phyloP scores from a whole-genome alignment of 2,329 filamentous ascomycete genomes.

The Claviceps sp. region DNA sequence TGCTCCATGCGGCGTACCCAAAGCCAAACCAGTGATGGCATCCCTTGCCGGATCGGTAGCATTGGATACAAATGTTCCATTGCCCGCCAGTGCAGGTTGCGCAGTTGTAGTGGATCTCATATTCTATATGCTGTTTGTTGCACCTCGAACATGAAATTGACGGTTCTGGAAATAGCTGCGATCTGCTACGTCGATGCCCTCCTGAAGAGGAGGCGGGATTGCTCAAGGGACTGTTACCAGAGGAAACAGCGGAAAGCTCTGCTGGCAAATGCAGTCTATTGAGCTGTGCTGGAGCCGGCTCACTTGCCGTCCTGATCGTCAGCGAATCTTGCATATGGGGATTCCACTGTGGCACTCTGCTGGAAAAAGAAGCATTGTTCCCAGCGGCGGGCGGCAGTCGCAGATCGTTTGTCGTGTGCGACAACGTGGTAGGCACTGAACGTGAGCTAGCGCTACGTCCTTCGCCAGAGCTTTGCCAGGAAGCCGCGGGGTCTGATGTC shows the following conservation, averaged over 20 bases:
- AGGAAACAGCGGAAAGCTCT: constrained; percentile 26
- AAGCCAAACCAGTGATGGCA: constrained; percentile 87
- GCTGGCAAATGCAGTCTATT: constrained; percentile 21
- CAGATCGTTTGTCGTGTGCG: constrained; percentile 12
- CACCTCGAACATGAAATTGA: constrained; percentile 63
- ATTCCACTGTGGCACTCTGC: constrained; percentile 18
- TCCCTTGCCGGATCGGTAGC: constrained; percentile 64
- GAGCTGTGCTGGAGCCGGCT: constrained; percentile 8
- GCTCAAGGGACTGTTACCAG: constrained; percentile 18
- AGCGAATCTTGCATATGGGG: constrained; percentile 2
- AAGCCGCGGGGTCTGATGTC: constrained; percentile 22
- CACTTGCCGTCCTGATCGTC: constrained; percentile 7
- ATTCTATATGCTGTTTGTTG: constrained; percentile 59
- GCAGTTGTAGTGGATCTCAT: constrained; percentile 79
- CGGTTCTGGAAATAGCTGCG: constrained; percentile 53
- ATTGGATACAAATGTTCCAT: constrained; percentile 69
- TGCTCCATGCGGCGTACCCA: constrained; percentile 54
- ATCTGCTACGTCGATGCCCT: constrained; percentile 26
- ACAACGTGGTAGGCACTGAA: constrained; percentile 14
- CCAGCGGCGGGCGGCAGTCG: constrained; percentile 7
- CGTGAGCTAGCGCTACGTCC: constrained; percentile 28
- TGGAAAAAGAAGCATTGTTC: constrained; percentile 24
- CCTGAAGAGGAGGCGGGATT: constrained; percentile 18
- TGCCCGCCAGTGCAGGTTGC: constrained; percentile 51
- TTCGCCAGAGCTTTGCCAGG: constrained; percentile 28